Evolutionary conservation across 768 basidiomycete species (phyloP).

Genomic region (Xerocomellus intermedius): DNA sequence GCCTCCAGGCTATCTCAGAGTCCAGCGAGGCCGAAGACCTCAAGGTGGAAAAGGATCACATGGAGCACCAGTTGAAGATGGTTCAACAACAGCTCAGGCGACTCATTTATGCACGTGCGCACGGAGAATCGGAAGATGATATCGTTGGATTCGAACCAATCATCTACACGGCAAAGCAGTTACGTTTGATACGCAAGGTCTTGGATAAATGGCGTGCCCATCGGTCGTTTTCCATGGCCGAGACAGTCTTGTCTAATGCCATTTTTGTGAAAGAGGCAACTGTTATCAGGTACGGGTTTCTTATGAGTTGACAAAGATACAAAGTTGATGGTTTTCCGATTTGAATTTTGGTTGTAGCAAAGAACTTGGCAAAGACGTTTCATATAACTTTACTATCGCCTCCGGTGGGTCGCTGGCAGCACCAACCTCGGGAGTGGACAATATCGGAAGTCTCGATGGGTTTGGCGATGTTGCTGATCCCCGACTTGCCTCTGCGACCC

Average conservation of each 20-base stretch:
- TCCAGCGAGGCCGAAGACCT: conserved; percentile 80
- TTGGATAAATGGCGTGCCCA: conserved; percentile 84
- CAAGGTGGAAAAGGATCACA: conserved; percentile 88
- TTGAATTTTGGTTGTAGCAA: conserved; percentile 48
- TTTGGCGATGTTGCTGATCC: conserved; percentile 94
- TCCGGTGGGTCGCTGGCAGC: conserved; percentile 76
- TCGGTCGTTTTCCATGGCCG: conserved; percentile 89
- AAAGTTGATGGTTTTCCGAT: conserved; percentile 3
- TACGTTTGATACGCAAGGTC: conserved; percentile 78
- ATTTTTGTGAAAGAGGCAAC: conserved; percentile 93
- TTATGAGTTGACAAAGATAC: neutral
- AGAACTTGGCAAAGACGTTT: conserved; percentile 82
- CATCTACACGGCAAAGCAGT: conserved; percentile 78
- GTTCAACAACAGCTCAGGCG: conserved; percentile 82
- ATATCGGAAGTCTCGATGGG: conserved; percentile 82
- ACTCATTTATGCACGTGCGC: conserved; percentile 70
- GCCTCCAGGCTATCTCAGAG: conserved; percentile 59
- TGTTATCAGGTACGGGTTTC: conserved; percentile 66
- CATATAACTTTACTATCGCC: conserved; percentile 92
- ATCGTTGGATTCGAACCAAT: conserved; percentile 71
- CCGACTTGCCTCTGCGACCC: conserved; percentile 64
- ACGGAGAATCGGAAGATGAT: conserved; percentile 70
- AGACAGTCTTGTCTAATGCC: conserved; percentile 79
- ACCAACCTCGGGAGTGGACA: conserved; percentile 81
- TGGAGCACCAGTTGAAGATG: conserved; percentile 83